Evolutionary conservation across 1,284 basidiomycete genomes (phyloP), one percentile per base, ranked within the genome.

Genomic region (Phellopilus nigrolimitatus): DNA sequence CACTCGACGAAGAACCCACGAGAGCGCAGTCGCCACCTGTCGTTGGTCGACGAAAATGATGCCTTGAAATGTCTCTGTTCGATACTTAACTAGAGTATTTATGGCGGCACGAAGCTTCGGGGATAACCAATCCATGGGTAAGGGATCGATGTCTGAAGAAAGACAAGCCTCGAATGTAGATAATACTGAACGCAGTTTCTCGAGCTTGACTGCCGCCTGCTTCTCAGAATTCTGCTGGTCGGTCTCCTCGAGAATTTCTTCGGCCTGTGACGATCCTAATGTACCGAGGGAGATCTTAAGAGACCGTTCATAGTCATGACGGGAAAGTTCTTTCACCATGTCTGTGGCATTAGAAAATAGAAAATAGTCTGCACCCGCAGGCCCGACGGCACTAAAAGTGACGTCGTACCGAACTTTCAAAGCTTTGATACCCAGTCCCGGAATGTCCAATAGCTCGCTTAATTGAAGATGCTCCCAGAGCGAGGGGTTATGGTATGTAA

Each of bases 11-110:
- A 94, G 68, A 19, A 91, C 65, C 60, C 71, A 77, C 1, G 85
- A 74, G 5, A 94, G 71, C 41, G 79, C 79, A n/a, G 75, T 69
- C 2, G 88, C 91, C 15, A 87, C 74, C 59, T 90, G 86, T 5
- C 90, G 75, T 62, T 90, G 88, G 57, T 91, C 81, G 7, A 89
- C 88, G 62, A 94, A 94, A 24, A 93, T 72, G 55, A 93, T 91
- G 8, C 79, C 81, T 60, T 89, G 88, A 60, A 91, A 89, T 3
- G 71, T 68, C 1, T 71, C 61, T 24, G 72, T 71, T 31, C 76
- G 68, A 60, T 83, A 74, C 15, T 70, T 68, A n/a, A 75, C 67
- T 10, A 92, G 71, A 41, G 84, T 66, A 24, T 82, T 74, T 13
- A 82, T 71, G 22, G 92, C 72, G 2, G 69, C 69, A 38, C 70